A percentile compares a stretch with the other conserved stretches of the same genome.
Conservation (phyloP, 352 stramenopile species). For the Phytophthora hybrid region DNA sequence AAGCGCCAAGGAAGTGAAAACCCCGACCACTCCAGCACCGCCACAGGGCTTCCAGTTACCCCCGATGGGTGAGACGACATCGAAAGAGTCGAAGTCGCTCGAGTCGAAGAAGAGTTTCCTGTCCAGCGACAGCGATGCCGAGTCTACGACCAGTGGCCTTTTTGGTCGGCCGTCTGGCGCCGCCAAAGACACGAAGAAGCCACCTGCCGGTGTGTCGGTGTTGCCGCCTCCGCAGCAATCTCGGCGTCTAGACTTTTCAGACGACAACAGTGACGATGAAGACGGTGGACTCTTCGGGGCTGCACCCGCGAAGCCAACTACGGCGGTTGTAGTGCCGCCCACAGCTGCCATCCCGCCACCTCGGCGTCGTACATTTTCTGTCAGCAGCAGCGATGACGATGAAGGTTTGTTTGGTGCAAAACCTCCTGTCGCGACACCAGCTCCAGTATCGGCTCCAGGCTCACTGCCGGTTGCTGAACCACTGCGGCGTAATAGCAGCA, state of each 20-base stretch:
- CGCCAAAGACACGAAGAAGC: slow-evolving; percentile 33
- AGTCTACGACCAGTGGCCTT: slow-evolving; percentile 47
- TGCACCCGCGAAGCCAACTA: slow-evolving; percentile 36
- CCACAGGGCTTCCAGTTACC: slow-evolving; percentile 42
- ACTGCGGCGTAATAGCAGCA: slow-evolving; percentile 33
- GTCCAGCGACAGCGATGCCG: slow-evolving; percentile 55
- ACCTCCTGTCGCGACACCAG: slow-evolving; percentile 20
- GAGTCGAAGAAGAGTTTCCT: slow-evolving; percentile 38
- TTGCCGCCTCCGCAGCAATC: slow-evolving; percentile 29
- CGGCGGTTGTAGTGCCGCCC: slow-evolving; percentile 12
- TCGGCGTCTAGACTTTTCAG: slow-evolving; percentile 55
- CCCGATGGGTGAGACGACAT: slow-evolving; percentile 22
- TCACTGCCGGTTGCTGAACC: slow-evolving; percentile 30
- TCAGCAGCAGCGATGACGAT: slow-evolving; percentile 45
- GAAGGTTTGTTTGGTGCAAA: slow-evolving; percentile 58
- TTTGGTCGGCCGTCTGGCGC: slow-evolving; percentile 42
- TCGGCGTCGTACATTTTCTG: slow-evolving; percentile 32
- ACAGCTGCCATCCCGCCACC: slow-evolving; percentile 11
- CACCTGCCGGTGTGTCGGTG: slow-evolving; percentile 20
- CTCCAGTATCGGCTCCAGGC: background rate
- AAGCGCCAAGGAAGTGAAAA: slow-evolving; percentile 29
- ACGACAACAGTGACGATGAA: slow-evolving; percentile 63
- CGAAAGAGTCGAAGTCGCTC: slow-evolving; percentile 23
- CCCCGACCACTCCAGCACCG: slow-evolving; percentile 13
- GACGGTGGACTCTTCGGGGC: slow-evolving; percentile 62